Evolutionary conservation across 2,329 filamentous ascomycete genomes (phyloP), one percentile per base, ranked within the genome.

Genomic region (Colletotrichum ledebouriae): DNA sequence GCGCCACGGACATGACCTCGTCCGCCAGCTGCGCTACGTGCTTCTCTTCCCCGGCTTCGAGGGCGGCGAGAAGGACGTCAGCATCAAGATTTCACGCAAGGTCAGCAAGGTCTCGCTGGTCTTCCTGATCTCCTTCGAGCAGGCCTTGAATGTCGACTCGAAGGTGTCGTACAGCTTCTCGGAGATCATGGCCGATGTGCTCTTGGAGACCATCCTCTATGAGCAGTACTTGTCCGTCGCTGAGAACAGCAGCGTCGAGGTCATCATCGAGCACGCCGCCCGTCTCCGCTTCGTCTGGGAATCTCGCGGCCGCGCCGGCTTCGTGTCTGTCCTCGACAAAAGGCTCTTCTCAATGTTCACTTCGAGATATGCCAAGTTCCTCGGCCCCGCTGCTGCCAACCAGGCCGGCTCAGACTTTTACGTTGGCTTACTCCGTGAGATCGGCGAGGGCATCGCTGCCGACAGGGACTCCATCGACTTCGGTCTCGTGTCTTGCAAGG

Each of bases 21-120:
- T 22, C 64, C 79, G 82, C 5, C 83, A 87, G 69, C 73, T 87
- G 17, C 84, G 84, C 34, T 80, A 83, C 33, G 80, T 86, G 67
- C 78, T 86, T 50, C 81, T 86, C 62, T 83, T 85, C 67, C 81
- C 82, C 20, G 78, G 81, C 44, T 79, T 75, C 22, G 22, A 22
- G 22, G 22, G 22, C 22, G 22, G 22, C 3, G 22, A 22, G 46
- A 64, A 65, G 41, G 65, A 64, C 12, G 75, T 81, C 12, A 77
- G 75, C 1, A 74, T 84, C 70, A 79, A 79, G 66, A 70, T 84
- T 11, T 73, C 78, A 2, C 73, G 74, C 2, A 75, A 77, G 46
- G 71, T 80, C 44, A 77, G 74, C 58, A 80, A 77, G 64, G 73
- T 76, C 0, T 77, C 79, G 3, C 80, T 84, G 25, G 76, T 84